These are phyloP conservation scores for Trichoderma arundinaceum DNA, from an alignment of 2,329 filamentous ascomycete species.

Conservation along the genomic window DNA sequence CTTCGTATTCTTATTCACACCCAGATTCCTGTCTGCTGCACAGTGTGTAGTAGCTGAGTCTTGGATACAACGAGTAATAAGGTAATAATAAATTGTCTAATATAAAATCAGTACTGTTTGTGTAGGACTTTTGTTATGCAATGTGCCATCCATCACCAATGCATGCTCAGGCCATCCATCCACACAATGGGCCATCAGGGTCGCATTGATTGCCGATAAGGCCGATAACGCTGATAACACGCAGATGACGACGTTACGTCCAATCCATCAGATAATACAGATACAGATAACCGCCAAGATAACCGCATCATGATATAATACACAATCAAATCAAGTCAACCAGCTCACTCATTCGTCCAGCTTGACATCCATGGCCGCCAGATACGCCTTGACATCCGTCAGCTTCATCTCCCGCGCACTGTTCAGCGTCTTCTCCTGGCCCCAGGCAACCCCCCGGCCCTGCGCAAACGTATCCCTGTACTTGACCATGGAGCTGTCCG, in stretches of 20 bases:
- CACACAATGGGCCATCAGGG: neutral
- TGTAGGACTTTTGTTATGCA: neutral
- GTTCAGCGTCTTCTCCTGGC: constrained; percentile 60
- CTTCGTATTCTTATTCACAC: constrained; percentile 17
- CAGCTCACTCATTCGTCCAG: neutral
- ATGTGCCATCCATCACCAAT: neutral
- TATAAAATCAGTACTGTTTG: neutral
- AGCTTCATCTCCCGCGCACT: constrained; percentile 52
- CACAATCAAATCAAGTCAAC: too few species aligned
- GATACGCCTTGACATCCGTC: constrained; percentile 50
- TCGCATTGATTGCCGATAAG: constrained; percentile 2
- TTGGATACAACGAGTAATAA: neutral
- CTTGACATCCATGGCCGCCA: constrained; percentile 36
- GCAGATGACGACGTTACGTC: too few species aligned
- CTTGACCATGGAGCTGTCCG: constrained; percentile 56
- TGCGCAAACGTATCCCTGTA: constrained; percentile 67
- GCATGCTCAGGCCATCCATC: neutral
- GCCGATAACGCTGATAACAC: constrained; percentile 10
- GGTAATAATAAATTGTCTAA: neutral
- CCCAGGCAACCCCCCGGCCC: constrained; percentile 65
- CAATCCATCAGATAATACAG: too few species aligned
- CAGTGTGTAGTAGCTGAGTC: too few species aligned
- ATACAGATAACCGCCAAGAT: too few species aligned
- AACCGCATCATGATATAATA: too few species aligned
- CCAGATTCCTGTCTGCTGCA: too few species aligned